Percentiles rank a stretch among this genome's conserved stretches.
Evolutionary conservation across 1,284 basidiomycete species (phyloP).

Genomic region (Clitocybe nebularis): DNA sequence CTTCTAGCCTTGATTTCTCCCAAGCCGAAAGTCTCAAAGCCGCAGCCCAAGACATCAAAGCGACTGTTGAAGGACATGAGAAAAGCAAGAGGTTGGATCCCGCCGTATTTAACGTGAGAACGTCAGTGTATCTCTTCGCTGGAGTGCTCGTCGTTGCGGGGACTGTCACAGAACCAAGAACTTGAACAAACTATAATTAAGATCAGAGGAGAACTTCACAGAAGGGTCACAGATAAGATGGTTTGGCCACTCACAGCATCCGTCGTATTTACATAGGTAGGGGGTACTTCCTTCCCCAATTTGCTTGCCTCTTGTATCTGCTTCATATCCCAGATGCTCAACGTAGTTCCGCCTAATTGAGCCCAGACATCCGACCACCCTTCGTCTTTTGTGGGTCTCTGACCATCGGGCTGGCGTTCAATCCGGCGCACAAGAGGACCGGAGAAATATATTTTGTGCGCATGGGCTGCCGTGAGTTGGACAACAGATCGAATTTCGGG

Average conservation of each 20-base stretch:
- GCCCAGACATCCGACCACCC: slow-evolving; percentile 94
- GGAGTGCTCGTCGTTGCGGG: slow-evolving; percentile 46
- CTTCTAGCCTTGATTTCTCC: slow-evolving; percentile 94
- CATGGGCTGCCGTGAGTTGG: slow-evolving; percentile 62
- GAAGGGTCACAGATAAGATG: slow-evolving; percentile 10
- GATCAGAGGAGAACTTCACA: slow-evolving; percentile 10
- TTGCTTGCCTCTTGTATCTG: slow-evolving; percentile 79
- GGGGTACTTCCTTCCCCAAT: slow-evolving; percentile 79
- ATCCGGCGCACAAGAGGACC: slow-evolving; percentile 73
- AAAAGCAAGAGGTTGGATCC: slow-evolving; percentile 90
- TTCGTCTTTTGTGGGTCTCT: slow-evolving; percentile 67
- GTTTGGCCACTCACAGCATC: slow-evolving; percentile 63
- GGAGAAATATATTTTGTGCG: slow-evolving; percentile 78
- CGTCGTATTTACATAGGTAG: slow-evolving; percentile 82
- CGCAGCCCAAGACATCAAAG: slow-evolving; percentile 86
- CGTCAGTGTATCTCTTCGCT: slow-evolving; percentile 64
- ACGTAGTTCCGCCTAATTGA: slow-evolving; percentile 88
- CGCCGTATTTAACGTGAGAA: slow-evolving; percentile 92
- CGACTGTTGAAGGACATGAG: slow-evolving; percentile 70
- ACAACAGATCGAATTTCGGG: slow-evolving; percentile 78
- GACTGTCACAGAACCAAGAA: slow-evolving; percentile 68
- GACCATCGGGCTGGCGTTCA: slow-evolving; percentile 75
- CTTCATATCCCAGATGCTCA: slow-evolving; percentile 89
- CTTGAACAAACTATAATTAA: slow-evolving; percentile 58
- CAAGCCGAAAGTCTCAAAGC: slow-evolving; percentile 89